phyloP scores from a whole-genome alignment of 371 early-diverging fungal genomes.

The Vairimorpha necatrix region DNA sequence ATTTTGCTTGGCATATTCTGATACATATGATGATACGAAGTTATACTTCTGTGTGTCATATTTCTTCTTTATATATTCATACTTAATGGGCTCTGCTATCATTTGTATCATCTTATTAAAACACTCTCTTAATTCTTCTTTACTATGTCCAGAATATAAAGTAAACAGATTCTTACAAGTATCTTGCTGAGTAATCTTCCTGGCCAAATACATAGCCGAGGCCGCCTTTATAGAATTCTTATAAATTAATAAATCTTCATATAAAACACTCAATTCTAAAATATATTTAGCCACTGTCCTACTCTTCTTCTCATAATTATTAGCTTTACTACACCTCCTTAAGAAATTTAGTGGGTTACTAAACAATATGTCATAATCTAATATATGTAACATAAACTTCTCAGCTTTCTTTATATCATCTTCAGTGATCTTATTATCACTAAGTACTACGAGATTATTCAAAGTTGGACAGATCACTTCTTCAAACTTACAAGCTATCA shows the following conservation, averaged over 20 bases:
- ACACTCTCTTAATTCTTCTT: conserved; percentile 46
- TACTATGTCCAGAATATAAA: conserved; percentile 34
- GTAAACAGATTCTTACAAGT: conserved; percentile 57
- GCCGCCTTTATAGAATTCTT: conserved; percentile 76
- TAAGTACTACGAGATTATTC: conserved; percentile 55
- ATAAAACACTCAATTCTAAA: conserved; percentile 81
- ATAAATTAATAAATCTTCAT: conserved; percentile 72
- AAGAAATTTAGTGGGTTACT: conserved; percentile 63
- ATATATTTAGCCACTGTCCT: conserved; percentile 86
- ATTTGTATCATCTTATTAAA: conserved; percentile 28
- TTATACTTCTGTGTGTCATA: conserved; percentile 23
- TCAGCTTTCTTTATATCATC: conserved; percentile 63
- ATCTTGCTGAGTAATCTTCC: conserved; percentile 73
- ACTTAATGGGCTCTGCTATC: conserved; percentile 20
- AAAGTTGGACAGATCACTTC: conserved; percentile 70
- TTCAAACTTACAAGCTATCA: conserved; percentile 91
- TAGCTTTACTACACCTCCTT: conserved; percentile 52
- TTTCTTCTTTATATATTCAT: conserved; percentile 49
- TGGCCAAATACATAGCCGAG: conserved; percentile 75
- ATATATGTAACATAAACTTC: conserved; percentile 61
- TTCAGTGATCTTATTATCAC: conserved; percentile 52
- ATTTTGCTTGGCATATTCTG: conserved; percentile 43
- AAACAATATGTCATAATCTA: conserved; percentile 60
- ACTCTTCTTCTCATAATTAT: conserved; percentile 71
- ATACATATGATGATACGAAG: conserved; percentile 19